Evolutionary conservation across 2,329 filamentous ascomycete species (phyloP).

Genomic region (Didymella pomorum): DNA sequence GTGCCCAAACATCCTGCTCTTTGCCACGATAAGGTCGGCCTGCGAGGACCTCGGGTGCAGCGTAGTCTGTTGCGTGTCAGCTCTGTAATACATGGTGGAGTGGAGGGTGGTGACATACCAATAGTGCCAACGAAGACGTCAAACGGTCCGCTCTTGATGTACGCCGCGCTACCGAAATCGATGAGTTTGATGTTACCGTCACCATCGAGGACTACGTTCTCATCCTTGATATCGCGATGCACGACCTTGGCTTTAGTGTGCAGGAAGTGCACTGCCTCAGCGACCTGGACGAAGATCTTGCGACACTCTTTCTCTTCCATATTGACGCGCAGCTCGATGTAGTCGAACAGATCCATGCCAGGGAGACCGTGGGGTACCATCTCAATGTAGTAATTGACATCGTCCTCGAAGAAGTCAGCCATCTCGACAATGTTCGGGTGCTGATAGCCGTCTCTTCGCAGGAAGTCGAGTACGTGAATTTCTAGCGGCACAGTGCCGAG

Average conservation of each 20-base stretch:
- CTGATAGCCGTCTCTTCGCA: constrained; percentile 73
- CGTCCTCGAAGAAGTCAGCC: constrained; percentile 76
- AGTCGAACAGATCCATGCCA: constrained; percentile 98
- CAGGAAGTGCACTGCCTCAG: constrained; percentile 85
- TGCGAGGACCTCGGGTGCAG: constrained; percentile 94
- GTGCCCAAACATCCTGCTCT: constrained; percentile 97
- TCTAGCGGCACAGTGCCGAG: constrained; percentile 95
- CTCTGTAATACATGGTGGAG: not conserved
- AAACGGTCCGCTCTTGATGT: constrained; percentile 98
- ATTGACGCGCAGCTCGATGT: constrained; percentile 93
- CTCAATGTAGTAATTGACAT: constrained; percentile 97
- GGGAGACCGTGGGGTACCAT: constrained; percentile 95
- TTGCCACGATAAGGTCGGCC: constrained; percentile 92
- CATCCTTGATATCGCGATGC: constrained; percentile 98
- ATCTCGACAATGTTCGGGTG: constrained; percentile 74
- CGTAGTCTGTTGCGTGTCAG: constrained; percentile 74
- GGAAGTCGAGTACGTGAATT: constrained; percentile 94
- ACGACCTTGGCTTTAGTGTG: constrained; percentile 92
- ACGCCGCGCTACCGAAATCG: constrained; percentile 96
- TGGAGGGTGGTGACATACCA: constrained; percentile 65
- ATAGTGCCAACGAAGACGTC: constrained; percentile 99
- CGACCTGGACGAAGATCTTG: constrained; percentile 95
- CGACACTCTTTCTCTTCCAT: constrained; percentile 96
- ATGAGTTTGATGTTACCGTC: constrained; percentile 97
- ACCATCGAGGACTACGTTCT: constrained; percentile 95